phyloP scores from a whole-genome alignment of 192 early-diverging fungal genomes.

The Rhizophlyctis rosea region DNA sequence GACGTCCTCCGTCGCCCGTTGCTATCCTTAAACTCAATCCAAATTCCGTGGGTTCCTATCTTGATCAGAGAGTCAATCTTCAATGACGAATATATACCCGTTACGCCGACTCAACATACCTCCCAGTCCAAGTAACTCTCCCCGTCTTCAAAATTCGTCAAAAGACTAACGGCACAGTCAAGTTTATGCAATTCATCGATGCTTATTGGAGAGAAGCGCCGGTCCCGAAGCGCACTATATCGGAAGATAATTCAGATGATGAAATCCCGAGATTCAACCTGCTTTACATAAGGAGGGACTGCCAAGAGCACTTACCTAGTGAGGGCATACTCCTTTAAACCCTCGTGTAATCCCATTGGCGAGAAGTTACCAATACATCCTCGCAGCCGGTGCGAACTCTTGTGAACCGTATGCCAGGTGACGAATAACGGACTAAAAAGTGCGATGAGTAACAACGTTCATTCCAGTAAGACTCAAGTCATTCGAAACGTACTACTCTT shows the following conservation, averaged over 20 bases:
- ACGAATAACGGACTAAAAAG: constrained; percentile 73
- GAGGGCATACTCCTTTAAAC: constrained; percentile 77
- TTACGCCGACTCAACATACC: too few species aligned
- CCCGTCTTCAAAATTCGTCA: constrained; percentile 83
- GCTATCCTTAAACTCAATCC: constrained; percentile 76
- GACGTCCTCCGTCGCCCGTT: constrained; percentile 53
- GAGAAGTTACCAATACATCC: constrained; percentile 95
- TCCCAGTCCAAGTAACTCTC: constrained; percentile 82
- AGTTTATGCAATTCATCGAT: constrained; percentile 63
- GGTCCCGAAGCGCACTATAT: constrained; percentile 72
- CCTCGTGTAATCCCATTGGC: constrained; percentile 62
- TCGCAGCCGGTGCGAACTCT: constrained; percentile 57
- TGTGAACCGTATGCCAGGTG: constrained; percentile 62
- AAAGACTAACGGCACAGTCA: constrained; percentile 76
- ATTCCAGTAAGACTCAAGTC: not conserved
- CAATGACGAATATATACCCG: too few species aligned
- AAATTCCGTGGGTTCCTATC: constrained; percentile 87
- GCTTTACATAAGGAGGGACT: not conserved
- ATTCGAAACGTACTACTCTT: constrained; percentile 54
- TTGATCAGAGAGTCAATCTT: not conserved
- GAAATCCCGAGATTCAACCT: constrained; percentile 11
- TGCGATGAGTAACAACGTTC: not conserved
- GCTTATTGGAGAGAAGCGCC: constrained; percentile 78
- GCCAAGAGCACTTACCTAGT: constrained; percentile 49
- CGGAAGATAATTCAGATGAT: not conserved